Percentiles rank a stretch among this genome's conserved stretches.
Conservation (phyloP, 1,284 basidiomycete genomes). For the Mycena sp. region DNA sequence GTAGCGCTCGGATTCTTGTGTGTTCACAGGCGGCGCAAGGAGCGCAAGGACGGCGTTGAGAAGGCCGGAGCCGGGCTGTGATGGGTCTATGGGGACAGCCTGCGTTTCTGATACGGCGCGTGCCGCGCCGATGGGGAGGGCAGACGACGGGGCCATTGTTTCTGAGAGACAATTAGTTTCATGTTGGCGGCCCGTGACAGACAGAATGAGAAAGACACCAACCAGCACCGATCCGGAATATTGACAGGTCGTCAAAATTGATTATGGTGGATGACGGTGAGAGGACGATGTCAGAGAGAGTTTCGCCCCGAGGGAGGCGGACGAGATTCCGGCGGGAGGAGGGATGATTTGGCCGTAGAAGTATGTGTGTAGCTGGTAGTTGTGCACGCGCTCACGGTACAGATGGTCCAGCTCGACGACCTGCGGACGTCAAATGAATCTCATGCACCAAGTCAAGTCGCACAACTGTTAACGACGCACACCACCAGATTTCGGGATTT, state of each 20-base stretch:
- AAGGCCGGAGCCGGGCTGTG: slow-evolving; percentile 75
- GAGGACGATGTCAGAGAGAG: slow-evolving; percentile 78
- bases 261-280: slow-evolving; percentile 91
- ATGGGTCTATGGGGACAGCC: slow-evolving; percentile 82
- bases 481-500: slow-evolving; percentile 95
- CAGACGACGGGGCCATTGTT: slow-evolving; percentile 90
- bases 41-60: slow-evolving; percentile 87
- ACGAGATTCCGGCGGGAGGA: slow-evolving; percentile 65
- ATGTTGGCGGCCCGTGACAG: background rate
- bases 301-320: slow-evolving; percentile 75
- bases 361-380: slow-evolving; percentile 89
- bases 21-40: slow-evolving; percentile 70
- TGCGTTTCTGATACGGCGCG: slow-evolving; percentile 90
- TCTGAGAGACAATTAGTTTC: slow-evolving; percentile 55
- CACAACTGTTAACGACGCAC: slow-evolving; percentile 54
- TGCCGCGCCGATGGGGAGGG: slow-evolving; percentile 89
- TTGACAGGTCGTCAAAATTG: slow-evolving; percentile 79
- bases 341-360: slow-evolving; percentile 91
- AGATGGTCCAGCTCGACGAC: slow-evolving; percentile 91
- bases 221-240: slow-evolving; percentile 91
- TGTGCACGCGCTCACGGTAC: slow-evolving; percentile 84
- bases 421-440: slow-evolving; percentile 49
- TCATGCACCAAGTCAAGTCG: background rate
- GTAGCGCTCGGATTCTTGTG: slow-evolving; percentile 84
- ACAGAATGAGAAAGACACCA: slow-evolving; percentile 33